These are phyloP conservation scores for Talaromyces adpressus DNA, from an alignment of 495 filamentous ascomycete species.

Conservation along the genomic window DNA sequence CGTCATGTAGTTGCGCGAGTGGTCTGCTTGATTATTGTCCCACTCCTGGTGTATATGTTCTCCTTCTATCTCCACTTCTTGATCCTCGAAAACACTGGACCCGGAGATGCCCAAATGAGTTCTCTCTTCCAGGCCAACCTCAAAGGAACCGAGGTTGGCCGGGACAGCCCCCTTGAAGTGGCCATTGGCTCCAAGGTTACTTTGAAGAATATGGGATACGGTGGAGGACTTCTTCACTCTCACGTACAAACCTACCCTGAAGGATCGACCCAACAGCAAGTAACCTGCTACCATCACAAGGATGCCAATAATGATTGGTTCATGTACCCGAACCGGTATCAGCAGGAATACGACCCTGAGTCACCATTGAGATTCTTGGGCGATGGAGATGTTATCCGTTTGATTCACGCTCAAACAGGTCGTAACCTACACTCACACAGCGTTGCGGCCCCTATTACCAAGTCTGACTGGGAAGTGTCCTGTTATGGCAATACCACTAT, in stretches of 20 bases:
- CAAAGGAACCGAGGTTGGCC: conserved; percentile 84
- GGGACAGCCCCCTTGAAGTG: conserved; percentile 87
- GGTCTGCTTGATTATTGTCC: conserved; percentile 80
- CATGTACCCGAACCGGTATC: conserved; percentile 81
- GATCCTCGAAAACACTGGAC: conserved; percentile 88
- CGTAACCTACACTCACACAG: conserved; percentile 93
- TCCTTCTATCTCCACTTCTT: conserved; percentile 92
- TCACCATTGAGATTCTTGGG: conserved; percentile 65
- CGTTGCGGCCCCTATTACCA: conserved; percentile 80
- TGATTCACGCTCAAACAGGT: conserved; percentile 93
- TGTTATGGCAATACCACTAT: conserved; percentile 95
- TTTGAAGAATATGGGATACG: conserved; percentile 98
- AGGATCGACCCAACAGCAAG: conserved; percentile 88
- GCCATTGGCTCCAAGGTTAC: conserved; percentile 85
- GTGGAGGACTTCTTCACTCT: conserved; percentile 93
- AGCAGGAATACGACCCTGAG: conserved; percentile 60
- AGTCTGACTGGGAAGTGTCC: conserved; percentile 87
- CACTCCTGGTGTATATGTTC: conserved; percentile 82
- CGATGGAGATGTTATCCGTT: conserved; percentile 70
- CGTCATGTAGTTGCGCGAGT: conserved; percentile 76
- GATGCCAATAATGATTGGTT: conserved; percentile 99
- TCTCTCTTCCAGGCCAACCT: conserved; percentile 98
- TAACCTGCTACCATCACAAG: conserved; percentile 99
- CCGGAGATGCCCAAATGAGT: conserved; percentile 98
- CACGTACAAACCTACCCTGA: conserved; percentile 96